Conservation (phyloP, 768 basidiomycete genomes). For the Naganishia vaughanmartiniae region DNA sequence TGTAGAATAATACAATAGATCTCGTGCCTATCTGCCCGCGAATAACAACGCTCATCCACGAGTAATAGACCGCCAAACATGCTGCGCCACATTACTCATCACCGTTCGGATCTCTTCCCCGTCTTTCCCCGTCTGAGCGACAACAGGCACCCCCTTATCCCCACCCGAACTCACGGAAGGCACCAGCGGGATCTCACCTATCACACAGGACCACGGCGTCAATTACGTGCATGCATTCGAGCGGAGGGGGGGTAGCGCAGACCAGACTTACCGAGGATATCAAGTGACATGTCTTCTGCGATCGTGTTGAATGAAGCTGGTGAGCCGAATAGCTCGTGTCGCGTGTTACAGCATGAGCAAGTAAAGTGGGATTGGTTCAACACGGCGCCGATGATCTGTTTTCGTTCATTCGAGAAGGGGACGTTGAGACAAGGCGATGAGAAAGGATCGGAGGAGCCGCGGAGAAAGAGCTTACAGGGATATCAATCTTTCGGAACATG, state of each 20-base stretch:
- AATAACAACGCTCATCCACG: background rate
- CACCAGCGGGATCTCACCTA: constrained; percentile 69
- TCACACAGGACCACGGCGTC: background rate
- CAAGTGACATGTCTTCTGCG: constrained; percentile 61
- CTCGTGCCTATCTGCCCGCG: background rate
- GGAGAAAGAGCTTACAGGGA: constrained; percentile 64
- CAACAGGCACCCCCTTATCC: constrained; percentile 61
- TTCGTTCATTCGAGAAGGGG: background rate
- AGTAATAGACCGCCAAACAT: constrained; percentile 36
- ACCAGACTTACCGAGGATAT: constrained; percentile 60
- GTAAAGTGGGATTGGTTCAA: constrained; percentile 85
- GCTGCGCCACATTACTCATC: constrained; percentile 40
- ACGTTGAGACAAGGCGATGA: background rate
- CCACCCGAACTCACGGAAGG: constrained; percentile 69
- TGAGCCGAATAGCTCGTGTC: constrained; percentile 69
- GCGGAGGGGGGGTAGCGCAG: constrained; percentile 2
- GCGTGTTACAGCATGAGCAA: constrained; percentile 67
- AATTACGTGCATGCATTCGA: background rate
- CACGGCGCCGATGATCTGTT: constrained; percentile 76
- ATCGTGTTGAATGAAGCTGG: constrained; percentile 64
- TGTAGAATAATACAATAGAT: background rate
- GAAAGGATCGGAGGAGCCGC: background rate
- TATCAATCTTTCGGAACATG: constrained; percentile 82
- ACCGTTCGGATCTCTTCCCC: constrained; percentile 42
- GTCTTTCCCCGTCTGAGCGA: constrained; percentile 39